Evolutionary conservation across 768 basidiomycete species (phyloP), one percentile per base, ranked within the genome.

Genomic region (Suillus luteus): DNA sequence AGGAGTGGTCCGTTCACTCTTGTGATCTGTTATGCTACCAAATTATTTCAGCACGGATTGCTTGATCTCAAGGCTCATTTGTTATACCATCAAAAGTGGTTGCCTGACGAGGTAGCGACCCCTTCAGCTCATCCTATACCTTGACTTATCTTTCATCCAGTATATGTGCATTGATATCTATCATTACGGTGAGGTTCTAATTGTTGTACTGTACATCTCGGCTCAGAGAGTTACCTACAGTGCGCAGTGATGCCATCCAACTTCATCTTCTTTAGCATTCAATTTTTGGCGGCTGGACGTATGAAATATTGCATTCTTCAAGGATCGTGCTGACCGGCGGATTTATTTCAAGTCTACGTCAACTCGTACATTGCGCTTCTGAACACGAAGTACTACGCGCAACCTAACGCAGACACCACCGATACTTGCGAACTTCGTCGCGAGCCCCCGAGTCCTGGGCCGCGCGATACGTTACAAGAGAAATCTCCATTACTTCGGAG

Each of bases 351-450:
- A 62, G 61, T 60, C 1, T 59, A 62, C 11, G 57, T 62, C 38
- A 62, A 60, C 37, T 55, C 57, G 38, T 62, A 60, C 55, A n/a
- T 62, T 17, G 61, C 55, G 33, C 49, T 62, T 31, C 37, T 62
- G 38, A 62, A 62, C 17, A 6, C 57, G 17, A 24, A 5, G 8
- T 55, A 31, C 61, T 62, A 62, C 11, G 19, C 6, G 1, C 17
- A 27, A 17, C 9, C 40, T 38, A 2, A 27, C 6, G 2, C 24
- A 11, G 17, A 27, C 6, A 3, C 3, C 17, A 5, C 11, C 11
- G 19, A 58, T 27, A 10, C 33, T 27, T 41, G 27, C 24, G 38
- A 11, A 19, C 12, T 48, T 48, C 57, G 12, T 5, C 55, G 17
- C 2, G 40, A 8, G 6, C 10, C 5, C 24, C 11, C 3, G 2